phyloP scores from a whole-genome alignment of 495 filamentous ascomycete genomes.

The Annulohypoxylon moriforme region DNA sequence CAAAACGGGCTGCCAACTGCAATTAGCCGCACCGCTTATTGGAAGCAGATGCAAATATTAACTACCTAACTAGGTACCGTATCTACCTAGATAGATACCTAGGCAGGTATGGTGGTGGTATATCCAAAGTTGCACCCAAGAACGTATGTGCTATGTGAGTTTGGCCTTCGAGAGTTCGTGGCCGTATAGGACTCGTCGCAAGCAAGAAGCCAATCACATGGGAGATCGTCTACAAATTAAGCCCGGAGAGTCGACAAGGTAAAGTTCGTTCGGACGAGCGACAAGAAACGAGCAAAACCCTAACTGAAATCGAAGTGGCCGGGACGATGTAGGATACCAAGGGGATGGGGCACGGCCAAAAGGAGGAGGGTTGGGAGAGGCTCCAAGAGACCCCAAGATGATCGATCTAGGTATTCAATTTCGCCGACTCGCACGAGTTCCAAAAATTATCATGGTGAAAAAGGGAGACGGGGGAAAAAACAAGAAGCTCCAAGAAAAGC shows the following conservation, averaged over 20 bases:
- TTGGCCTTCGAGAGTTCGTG: neutral
- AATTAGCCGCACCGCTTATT: slow-evolving; percentile 42
- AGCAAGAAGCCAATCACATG: slow-evolving; percentile 29
- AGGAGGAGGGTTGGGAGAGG: slow-evolving; percentile 8
- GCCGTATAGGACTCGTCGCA: slow-evolving; percentile 10
- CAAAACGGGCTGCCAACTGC: slow-evolving; percentile 23
- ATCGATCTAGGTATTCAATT: slow-evolving; percentile 19
- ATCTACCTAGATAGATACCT: neutral
- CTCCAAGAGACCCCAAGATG: slow-evolving; percentile 5
- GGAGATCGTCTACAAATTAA: slow-evolving; percentile 12
- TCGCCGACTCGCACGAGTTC: slow-evolving; percentile 12
- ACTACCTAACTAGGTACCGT: neutral
- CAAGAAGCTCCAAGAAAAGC: neutral
- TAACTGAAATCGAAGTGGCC: slow-evolving; percentile 22
- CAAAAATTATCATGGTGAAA: slow-evolving; percentile 23
- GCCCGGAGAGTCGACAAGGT: neutral
- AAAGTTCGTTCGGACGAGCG: slow-evolving; percentile 32
- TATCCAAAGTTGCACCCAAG: slow-evolving; percentile 37
- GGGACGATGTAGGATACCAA: slow-evolving; percentile 2
- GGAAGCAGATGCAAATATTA: slow-evolving; percentile 12
- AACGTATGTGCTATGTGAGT: slow-evolving; percentile 10
- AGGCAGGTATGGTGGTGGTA: slow-evolving; percentile 26
- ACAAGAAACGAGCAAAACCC: slow-evolving; percentile 32
- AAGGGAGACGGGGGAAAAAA: neutral
- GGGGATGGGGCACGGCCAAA: slow-evolving; percentile 3